A percentile compares a stretch with the other conserved stretches of the same genome.
Conservation (phyloP, 257 asterid species). For the Nicotiana noctiflora region DNA sequence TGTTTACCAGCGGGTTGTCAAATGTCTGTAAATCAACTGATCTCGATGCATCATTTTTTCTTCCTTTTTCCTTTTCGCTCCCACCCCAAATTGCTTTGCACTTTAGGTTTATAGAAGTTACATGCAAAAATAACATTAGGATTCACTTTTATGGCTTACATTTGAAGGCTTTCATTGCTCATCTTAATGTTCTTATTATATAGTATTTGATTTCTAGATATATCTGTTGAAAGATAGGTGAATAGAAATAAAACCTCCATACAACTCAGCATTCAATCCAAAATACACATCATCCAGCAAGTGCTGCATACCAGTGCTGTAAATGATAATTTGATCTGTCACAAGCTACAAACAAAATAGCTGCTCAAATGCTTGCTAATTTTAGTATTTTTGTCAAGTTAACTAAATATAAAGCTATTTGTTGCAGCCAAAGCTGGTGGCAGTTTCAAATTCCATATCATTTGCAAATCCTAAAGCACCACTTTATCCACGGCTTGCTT, state of each 20-base stretch:
- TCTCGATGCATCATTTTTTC: neutral
- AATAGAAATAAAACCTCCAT: neutral
- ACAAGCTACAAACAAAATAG: neutral
- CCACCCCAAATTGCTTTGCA: neutral
- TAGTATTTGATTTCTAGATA: neutral
- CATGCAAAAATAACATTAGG: neutral
- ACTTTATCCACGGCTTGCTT: constrained; percentile 89
- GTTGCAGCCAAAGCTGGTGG: constrained; percentile 76
- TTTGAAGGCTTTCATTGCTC: neutral
- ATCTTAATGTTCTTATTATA: neutral
- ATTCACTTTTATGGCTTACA: neutral
- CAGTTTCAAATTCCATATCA: constrained; percentile 68
- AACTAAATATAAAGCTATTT: constrained; percentile 8
- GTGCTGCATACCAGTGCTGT: neutral
- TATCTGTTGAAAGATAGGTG: neutral
- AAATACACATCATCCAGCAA: neutral
- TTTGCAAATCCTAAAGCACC: constrained; percentile 89
- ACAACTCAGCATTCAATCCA: neutral
- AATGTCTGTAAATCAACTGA: constrained; percentile 25
- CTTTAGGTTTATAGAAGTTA: neutral
- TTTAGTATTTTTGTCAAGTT: neutral
- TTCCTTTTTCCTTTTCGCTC: neutral
- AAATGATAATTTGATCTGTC: neutral
- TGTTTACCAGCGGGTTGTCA: constrained; percentile 45
- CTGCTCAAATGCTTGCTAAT: neutral